phyloP scores from a whole-genome alignment of 2,329 filamentous ascomycete species.

The Cordyceps tenuipes region DNA sequence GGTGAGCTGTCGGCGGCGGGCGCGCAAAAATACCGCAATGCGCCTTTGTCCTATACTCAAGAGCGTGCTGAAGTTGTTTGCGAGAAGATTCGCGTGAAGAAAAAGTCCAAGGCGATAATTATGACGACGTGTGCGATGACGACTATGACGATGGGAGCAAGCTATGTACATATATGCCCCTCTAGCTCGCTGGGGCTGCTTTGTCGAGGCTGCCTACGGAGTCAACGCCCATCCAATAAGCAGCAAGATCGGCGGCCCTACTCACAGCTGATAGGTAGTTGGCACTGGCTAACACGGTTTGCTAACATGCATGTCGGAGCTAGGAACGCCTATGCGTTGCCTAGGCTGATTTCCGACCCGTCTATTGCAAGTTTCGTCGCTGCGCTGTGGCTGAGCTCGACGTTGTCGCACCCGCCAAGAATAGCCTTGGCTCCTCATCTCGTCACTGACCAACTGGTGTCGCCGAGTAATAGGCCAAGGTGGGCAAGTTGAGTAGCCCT shows the following conservation, averaged over 20 bases:
- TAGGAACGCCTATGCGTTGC: not conserved
- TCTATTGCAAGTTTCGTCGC: not conserved
- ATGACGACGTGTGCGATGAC: conserved; percentile 3
- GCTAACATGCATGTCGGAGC: not conserved
- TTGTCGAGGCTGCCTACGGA: not conserved
- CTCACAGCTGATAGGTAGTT: not conserved
- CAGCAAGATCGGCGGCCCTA: not conserved
- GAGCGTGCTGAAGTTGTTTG: not conserved
- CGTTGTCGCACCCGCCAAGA: not conserved
- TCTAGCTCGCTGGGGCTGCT: not conserved
- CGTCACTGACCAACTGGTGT: no score
- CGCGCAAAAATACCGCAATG: not conserved
- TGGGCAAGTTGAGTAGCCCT: no score
- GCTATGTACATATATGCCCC: conserved; percentile 8
- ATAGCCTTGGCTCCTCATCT: not conserved
- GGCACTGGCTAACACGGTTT: not conserved
- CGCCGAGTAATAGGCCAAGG: no score
- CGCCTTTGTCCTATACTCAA: no score
- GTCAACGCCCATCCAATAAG: no score
- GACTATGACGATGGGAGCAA: conserved; percentile 7
- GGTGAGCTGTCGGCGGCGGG: not conserved
- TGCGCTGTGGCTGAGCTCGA: conserved; percentile 1
- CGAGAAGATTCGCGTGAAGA: not conserved
- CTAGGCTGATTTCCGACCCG: not conserved
- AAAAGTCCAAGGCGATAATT: not conserved